phyloP scores from a whole-genome alignment of 1,139 yeast species.

The Sugiyamaella paludigena region DNA sequence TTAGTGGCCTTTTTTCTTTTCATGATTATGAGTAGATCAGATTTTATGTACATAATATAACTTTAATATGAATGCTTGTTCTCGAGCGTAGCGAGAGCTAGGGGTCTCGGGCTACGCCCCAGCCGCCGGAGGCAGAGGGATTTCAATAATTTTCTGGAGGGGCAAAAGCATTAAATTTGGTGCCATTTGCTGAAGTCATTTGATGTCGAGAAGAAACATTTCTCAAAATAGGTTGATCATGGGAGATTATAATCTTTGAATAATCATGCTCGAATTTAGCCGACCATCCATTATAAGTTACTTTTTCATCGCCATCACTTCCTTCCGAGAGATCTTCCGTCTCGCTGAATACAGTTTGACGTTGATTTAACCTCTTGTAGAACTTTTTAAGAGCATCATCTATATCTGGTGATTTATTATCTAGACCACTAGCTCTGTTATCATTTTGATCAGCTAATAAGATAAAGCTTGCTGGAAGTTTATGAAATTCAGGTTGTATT shows the following conservation, averaged over 20 bases:
- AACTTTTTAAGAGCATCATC: conserved; percentile 18
- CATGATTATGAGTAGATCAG: conserved; percentile 38
- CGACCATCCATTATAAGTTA: conserved; percentile 30
- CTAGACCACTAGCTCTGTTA: background rate
- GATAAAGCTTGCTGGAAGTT: conserved; percentile 5
- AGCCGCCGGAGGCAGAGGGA: conserved; percentile 9
- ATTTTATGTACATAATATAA: no score
- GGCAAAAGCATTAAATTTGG: conserved; percentile 11
- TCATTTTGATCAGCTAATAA: conserved; percentile 1
- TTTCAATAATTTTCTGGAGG: conserved; percentile 11
- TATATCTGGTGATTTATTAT: conserved; percentile 15
- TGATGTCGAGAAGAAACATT: background rate
- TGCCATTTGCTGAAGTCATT: conserved; percentile 9
- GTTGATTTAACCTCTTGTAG: conserved; percentile 7
- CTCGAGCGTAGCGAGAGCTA: conserved; percentile 1
- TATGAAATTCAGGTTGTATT: background rate
- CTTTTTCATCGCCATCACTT: conserved; percentile 8
- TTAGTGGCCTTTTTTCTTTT: conserved; percentile 39
- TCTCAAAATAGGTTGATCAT: background rate
- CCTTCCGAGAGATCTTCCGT: conserved; percentile 2
- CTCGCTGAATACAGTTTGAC: conserved; percentile 11
- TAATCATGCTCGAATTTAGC: conserved; percentile 17
- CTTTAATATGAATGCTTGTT: background rate
- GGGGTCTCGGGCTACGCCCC: conserved; percentile 6
- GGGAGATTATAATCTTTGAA: conserved; percentile 5